Evolutionary conservation across 352 stramenopile species (phyloP).

Genomic region (Halophytophthora batemanensis): DNA sequence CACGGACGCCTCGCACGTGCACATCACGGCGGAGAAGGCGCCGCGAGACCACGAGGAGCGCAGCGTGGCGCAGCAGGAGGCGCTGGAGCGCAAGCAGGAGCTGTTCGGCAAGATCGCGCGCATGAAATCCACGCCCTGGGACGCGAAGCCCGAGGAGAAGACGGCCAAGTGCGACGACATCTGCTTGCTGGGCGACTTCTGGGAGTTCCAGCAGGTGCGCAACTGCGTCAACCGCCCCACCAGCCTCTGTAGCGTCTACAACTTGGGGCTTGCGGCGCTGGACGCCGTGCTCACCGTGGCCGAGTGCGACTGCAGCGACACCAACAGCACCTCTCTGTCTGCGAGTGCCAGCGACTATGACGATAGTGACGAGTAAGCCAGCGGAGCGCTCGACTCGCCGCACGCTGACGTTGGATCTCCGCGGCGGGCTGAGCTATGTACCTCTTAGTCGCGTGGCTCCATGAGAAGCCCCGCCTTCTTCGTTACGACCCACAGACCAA

Average conservation of each 20-base stretch:
- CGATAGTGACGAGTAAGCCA: neutral
- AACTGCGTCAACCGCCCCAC: constrained; percentile 59
- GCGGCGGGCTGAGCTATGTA: too few species aligned
- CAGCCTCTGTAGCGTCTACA: constrained; percentile 60
- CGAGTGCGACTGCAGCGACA: constrained; percentile 43
- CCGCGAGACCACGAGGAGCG: constrained; percentile 17
- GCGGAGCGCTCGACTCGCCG: neutral
- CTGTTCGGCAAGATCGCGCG: constrained; percentile 37
- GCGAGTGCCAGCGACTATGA: neutral
- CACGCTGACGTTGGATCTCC: too few species aligned
- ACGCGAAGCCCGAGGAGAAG: constrained; percentile 40
- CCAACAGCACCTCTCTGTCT: constrained; percentile 23
- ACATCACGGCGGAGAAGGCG: constrained; percentile 9
- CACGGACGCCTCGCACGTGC: constrained; percentile 13
- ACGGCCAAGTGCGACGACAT: constrained; percentile 59
- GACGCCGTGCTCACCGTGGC: constrained; percentile 52
- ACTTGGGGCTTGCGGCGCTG: constrained; percentile 37
- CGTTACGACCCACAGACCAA: too few species aligned
- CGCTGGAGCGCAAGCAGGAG: constrained; percentile 32
- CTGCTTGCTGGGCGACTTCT: constrained; percentile 56
- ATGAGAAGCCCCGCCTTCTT: too few species aligned
- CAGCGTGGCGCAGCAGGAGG: constrained; percentile 18
- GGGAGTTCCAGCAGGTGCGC: constrained; percentile 48
- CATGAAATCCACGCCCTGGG: constrained; percentile 72
- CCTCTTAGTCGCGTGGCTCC: too few species aligned